Base-by-base conservation (phyloP, 139 green algal genomes). In the Chlamydomonas schloesseri region DNA sequence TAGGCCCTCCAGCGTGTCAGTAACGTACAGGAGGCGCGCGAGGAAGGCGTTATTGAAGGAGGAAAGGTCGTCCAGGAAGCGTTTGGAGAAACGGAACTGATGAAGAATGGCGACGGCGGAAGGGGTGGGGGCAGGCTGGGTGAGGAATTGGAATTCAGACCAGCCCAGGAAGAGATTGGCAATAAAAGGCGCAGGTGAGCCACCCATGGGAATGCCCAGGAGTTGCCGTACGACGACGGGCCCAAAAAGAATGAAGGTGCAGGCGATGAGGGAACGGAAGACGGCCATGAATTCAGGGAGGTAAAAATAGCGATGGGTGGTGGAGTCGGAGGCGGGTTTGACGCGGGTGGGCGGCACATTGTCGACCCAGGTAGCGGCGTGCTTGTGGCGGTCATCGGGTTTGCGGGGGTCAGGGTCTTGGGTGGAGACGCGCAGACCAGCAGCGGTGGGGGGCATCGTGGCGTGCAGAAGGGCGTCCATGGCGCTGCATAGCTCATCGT, bases 111-210 rank as follows among this genome's bases (percentile, higher is more conserved):
- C 42, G 42, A 50, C 42, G 42, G 42, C 42, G 42, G 42, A 5
- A 8, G 42, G 6, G 42, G 5, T 50, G 42, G 42, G 5, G 42
- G 42, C 8, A 50, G 42, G 42, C 8, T 72, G 67, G n/a, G 3
- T 20, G 14, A 72, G n/a, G 67, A 72, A 72, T 1, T 14, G 15
- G 67, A 47, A 72, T 24, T 72, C 67, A 24, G 47, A 72, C 67
- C 67, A 72, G n/a, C 14, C 67, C 11, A 72, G 67, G 67, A 72
- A 72, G 67, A 72, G 67, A 31, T 72, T 72, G 2, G 67, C 67
- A 31, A 72, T 72, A 26, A 64, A 72, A 28, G 67, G 42, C 42
- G 42, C 42, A 8, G 42, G 42, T 5, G 42, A 50, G 42, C 42
- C 42, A 8, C 67, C 67, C 67, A 72, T 72, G 9, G 67, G 67